Percentiles rank a stretch among this genome's conserved stretches.
phyloP scores from a whole-genome alignment of 371 early-diverging fungal genomes.

The Mucor saturninus region DNA sequence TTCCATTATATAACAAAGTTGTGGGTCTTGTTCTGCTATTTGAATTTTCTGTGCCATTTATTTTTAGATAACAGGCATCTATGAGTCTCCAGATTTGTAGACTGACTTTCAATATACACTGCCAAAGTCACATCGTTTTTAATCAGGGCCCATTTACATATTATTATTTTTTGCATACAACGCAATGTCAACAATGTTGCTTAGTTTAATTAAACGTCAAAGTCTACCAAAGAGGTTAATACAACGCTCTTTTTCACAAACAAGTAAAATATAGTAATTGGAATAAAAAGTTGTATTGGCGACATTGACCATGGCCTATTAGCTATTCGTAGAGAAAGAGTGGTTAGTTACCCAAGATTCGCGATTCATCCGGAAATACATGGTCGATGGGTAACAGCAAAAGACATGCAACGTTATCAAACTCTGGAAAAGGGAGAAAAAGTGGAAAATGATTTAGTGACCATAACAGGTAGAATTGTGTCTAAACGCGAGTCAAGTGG shows the following conservation, averaged over 20 bases:
- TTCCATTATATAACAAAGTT: too few species aligned
- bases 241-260: slow-evolving; percentile 7
- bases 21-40: too few species aligned
- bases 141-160: not conserved
- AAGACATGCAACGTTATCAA: slow-evolving; percentile 29
- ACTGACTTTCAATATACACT: not conserved
- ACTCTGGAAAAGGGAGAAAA: slow-evolving; percentile 38
- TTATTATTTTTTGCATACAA: slow-evolving; percentile 6
- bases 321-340: slow-evolving; percentile 11
- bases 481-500: slow-evolving; percentile 74
- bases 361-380: slow-evolving; percentile 27
- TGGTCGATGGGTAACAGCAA: slow-evolving; percentile 37
- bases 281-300: not conserved
- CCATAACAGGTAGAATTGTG: slow-evolving; percentile 62
- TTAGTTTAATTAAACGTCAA: not conserved
- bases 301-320: not conserved
- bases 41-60: too few species aligned
- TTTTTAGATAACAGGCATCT: too few species aligned
- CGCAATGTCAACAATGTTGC: slow-evolving; percentile 1
- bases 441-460: slow-evolving; percentile 34
- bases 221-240: not conserved
- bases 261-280: not conserved
- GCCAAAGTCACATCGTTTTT: not conserved
- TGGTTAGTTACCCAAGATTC: slow-evolving; percentile 37
- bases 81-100: not conserved